Evolutionary conservation across 495 filamentous ascomycete genomes (phyloP), one percentile per base, ranked within the genome.

Genomic region (Penicillium longicatenatum): DNA sequence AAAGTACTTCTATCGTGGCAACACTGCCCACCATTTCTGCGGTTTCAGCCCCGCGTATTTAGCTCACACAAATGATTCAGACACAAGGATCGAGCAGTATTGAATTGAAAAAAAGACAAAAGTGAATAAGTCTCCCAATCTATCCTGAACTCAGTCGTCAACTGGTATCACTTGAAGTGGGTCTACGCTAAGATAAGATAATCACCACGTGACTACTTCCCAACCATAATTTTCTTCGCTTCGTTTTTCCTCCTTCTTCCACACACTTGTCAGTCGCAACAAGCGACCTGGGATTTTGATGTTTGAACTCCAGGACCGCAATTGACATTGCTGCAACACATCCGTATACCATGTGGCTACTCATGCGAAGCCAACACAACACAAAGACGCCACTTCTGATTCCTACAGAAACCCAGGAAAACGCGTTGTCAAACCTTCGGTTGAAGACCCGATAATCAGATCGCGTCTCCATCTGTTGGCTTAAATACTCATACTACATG

Each of bases 191-290:
- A 39, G 37, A 39, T 39, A 39, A 39, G 16, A 39, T 17, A 39
- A 39, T 5, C 6, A 39, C 52, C 59, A 61, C 37, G 59, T 61
- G 53, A 57, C 31, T 2, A 2, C 0, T 8, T 14, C 20, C 31
- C 41, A 21, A 12, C 31, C 50, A 58, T 51, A 53, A 55, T 45
- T 58, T 54, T 65, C 52, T 59, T 53, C 56, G 21, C 50, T 59
- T 58, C 6, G n/a, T n/a, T 46, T 61, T 54, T 50, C 31, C 51
- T 54, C 33, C 44, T 29, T 57, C 31, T 35, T 46, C 50, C 19
- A 10, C 43, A 55, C 55, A 55, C 44, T 48, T 20, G 33, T 35
- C 37, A 30, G 39, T 33, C 21, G 22, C 37, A 31, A 50, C 33
- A 58, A 52, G 48, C 14, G 24, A 3, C 33, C 1, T 10, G 33